Conservation (phyloP, 331 rosid species). For the Pyrus hybrid region DNA sequence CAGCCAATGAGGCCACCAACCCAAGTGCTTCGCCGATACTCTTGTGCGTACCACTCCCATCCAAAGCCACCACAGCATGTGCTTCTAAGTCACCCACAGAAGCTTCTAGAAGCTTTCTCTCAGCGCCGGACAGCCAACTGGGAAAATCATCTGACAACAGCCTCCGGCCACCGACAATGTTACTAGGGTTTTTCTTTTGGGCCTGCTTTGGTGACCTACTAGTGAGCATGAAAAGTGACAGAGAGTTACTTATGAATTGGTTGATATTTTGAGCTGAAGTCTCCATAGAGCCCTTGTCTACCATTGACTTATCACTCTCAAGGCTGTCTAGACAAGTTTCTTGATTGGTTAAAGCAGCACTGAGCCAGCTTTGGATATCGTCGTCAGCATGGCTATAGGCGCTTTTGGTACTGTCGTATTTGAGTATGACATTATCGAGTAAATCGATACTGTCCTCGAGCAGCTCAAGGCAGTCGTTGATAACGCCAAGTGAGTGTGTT, state of each 20-base stretch:
- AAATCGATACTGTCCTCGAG: constrained; percentile 22
- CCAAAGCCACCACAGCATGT: constrained; percentile 34
- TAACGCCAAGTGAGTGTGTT: background rate
- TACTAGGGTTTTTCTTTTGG: background rate
- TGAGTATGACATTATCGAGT: constrained; percentile 8
- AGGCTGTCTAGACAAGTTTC: constrained; percentile 29
- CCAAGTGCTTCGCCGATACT: constrained; percentile 21
- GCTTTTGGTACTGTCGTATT: background rate
- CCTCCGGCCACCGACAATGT: background rate
- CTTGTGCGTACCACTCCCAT: constrained; percentile 35
- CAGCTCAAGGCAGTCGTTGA: constrained; percentile 27
- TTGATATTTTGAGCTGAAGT: constrained; percentile 1
- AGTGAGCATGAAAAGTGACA: constrained; percentile 9
- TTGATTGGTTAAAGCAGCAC: constrained; percentile 33
- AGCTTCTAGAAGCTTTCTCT: constrained; percentile 18
- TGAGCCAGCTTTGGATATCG: constrained; percentile 30
- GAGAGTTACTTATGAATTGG: constrained; percentile 12
- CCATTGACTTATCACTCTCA: background rate
- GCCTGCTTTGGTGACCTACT: background rate
- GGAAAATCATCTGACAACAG: constrained; percentile 17
- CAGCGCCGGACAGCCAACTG: constrained; percentile 14
- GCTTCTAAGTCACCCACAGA: constrained; percentile 17
- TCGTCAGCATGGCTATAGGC: background rate
- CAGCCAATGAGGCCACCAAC: background rate
- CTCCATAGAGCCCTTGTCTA: constrained; percentile 1